A percentile compares a stretch with the other conserved stretches of the same genome.
Conservation (phyloP, 257 asterid genomes). For the Ocimum tenuiflorum region DNA sequence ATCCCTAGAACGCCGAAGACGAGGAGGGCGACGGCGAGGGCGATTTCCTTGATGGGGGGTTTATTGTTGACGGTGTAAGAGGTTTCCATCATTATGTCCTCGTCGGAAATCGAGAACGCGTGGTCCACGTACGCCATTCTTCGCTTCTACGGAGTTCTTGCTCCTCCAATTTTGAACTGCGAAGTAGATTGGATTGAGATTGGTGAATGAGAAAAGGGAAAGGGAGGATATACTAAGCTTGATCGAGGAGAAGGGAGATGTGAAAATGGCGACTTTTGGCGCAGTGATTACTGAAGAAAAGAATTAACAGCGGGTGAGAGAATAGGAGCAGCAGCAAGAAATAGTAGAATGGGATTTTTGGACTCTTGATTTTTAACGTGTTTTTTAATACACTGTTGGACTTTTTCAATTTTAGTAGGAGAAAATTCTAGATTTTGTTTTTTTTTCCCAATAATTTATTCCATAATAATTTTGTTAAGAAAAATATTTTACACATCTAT, state of each 20-base stretch:
- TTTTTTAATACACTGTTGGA: too few relatives aligned
- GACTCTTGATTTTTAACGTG: not conserved
- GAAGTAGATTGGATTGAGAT: not conserved
- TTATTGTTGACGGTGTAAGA: conserved; percentile 61
- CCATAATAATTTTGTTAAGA: too few relatives aligned
- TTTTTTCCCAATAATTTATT: too few relatives aligned
- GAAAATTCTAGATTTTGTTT: too few relatives aligned
- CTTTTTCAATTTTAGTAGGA: too few relatives aligned
- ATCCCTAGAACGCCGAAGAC: conserved; percentile 82
- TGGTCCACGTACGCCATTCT: conserved; percentile 94
- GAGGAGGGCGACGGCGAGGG: conserved; percentile 77
- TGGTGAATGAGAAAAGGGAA: not conserved
- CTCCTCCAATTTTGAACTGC: not conserved
- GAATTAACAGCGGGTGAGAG: conserved; percentile 3
- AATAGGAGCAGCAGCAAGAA: too few relatives aligned
- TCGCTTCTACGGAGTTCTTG: not conserved
- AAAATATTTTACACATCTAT: too few relatives aligned
- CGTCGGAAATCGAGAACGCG: conserved; percentile 95
- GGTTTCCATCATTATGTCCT: conserved; percentile 87
- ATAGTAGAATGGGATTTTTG: not conserved
- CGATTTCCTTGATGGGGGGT: conserved; percentile 95
- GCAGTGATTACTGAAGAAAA: not conserved
- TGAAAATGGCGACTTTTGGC: not conserved
- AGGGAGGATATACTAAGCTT: conserved; percentile 20
- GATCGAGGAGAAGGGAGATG: conserved; percentile 14